Conservation (phyloP, 2,329 filamentous ascomycete species). For the Colletotrichum tanaceti region DNA sequence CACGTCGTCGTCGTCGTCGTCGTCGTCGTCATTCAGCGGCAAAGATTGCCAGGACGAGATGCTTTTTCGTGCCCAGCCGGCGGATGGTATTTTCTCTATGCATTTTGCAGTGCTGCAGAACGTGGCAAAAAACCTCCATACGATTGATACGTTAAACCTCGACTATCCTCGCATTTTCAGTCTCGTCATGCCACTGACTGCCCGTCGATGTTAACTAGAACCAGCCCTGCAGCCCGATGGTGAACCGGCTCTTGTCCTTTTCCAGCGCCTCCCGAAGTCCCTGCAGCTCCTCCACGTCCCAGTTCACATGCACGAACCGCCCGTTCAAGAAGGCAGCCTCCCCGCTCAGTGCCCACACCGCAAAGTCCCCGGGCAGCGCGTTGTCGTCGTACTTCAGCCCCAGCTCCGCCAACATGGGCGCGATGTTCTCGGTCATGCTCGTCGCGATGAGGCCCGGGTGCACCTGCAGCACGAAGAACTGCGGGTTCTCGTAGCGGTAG, state of each 20-base stretch:
- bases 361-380: conserved; percentile 52
- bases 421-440: conserved; percentile 35
- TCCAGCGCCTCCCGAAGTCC: conserved; percentile 32
- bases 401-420: background rate
- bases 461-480: conserved; percentile 53
- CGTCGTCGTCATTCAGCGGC: background rate
- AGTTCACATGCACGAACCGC: conserved; percentile 61
- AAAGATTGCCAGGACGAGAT: background rate
- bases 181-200: too few species aligned
- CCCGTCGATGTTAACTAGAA: background rate
- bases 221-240: conserved; percentile 38
- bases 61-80: background rate
- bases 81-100: too few species aligned
- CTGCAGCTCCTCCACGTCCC: conserved; percentile 63
- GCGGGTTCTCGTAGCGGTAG: conserved; percentile 54
- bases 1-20: too few species aligned
- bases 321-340: conserved; percentile 60
- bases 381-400: conserved; percentile 22
- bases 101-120: background rate
- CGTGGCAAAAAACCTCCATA: background rate
- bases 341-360: conserved; percentile 56
- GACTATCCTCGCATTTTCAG: too few species aligned
- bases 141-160: too few species aligned
- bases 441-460: conserved; percentile 50
- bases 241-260: conserved; percentile 29